Evolutionary conservation across 768 basidiomycete species (phyloP), one percentile per base, ranked within the genome.

Genomic region (Solioccasus polychromus): DNA sequence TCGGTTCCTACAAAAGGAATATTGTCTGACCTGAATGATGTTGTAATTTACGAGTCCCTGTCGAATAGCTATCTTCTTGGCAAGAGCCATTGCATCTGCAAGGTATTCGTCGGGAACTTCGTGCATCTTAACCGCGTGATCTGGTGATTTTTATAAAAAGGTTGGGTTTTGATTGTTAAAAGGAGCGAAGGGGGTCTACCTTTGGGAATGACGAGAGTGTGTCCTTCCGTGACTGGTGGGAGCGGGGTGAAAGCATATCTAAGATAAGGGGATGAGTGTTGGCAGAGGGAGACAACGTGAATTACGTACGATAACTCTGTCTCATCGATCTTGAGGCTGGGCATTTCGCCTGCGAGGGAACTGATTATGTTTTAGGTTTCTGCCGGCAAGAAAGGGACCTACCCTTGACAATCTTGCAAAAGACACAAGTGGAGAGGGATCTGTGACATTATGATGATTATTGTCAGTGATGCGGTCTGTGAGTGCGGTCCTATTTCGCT

Each of bases 351-450:
- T 92, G 61, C 4, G 24, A n/a, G 5, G 32, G n/a, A n/a, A n/a
- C n/a, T n/a, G n/a, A n/a, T n/a, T n/a, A n/a, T n/a, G n/a, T n/a
- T n/a, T 35, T 14, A 17, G 2, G 1, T 3, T 26, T 11, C n/a
- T n/a, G n/a, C n/a, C 26, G 30, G 14, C 5, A 31, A 31, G 30
- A 31, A 31, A 31, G 30, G n/a, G 23, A 49, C 64, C 26, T 42
- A 84, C 92, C 88, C 67, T 87, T 87, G 71, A 92, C 76, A 63
- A 97, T 94, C 71, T 85, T 94, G 78, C 94, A 97, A 71, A 96
- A 96, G 57, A 91, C 65, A 67, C 93, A 95, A 19, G 66, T 68
- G 12, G 80, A 72, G 42, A 81, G 72, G 42, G 70, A 71, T 57
- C 83, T 82, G 45, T 1, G 3, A 28, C 34, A 14, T 18, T 8